A percentile compares a stretch with the other conserved stretches of the same genome.
Evolutionary conservation across 768 basidiomycete species (phyloP).

Genomic region (Tylopilus sp.): DNA sequence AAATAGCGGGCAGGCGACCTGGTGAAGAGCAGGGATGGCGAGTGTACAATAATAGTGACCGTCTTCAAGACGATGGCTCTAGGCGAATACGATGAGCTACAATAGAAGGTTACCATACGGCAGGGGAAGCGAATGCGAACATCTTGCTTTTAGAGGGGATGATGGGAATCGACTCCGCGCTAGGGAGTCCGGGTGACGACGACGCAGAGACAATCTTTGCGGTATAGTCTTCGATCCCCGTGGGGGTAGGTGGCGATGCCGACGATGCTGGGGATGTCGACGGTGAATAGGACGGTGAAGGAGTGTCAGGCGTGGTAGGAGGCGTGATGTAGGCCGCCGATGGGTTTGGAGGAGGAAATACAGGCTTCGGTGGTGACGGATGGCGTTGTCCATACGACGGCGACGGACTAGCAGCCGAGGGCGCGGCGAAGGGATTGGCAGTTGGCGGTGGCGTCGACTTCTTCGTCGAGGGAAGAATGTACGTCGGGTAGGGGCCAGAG

Average conservation of each 20-base stretch:
- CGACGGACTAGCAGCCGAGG: constrained; percentile 27
- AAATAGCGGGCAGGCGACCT: constrained; percentile 25
- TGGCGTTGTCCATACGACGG: constrained; percentile 29
- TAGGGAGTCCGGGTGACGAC: constrained; percentile 32
- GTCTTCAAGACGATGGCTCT: constrained; percentile 32
- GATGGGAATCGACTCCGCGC: constrained; percentile 21
- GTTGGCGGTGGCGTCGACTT: constrained; percentile 46
- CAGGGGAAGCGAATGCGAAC: constrained; percentile 61
- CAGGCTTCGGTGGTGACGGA: constrained; percentile 32
- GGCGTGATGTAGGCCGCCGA: constrained; percentile 24
- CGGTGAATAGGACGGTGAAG: constrained; percentile 47
- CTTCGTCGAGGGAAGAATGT: constrained; percentile 58
- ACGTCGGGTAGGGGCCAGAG: constrained; percentile 57
- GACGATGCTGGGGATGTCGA: constrained; percentile 61
- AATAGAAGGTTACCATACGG: constrained; percentile 50
- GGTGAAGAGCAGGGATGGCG: constrained; percentile 9
- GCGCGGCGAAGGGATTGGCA: constrained; percentile 32
- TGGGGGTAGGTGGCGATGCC: constrained; percentile 57
- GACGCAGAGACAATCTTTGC: constrained; percentile 45
- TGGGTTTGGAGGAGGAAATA: constrained; percentile 10
- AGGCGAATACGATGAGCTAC: constrained; percentile 21
- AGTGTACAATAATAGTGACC: constrained; percentile 19
- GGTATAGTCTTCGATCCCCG: constrained; percentile 46
- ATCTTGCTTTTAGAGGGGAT: constrained; percentile 51
- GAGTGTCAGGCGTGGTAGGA: constrained; percentile 49